Evolutionary conservation across 768 basidiomycete genomes (phyloP).

Genomic region (Melanogaster broomeanus): DNA sequence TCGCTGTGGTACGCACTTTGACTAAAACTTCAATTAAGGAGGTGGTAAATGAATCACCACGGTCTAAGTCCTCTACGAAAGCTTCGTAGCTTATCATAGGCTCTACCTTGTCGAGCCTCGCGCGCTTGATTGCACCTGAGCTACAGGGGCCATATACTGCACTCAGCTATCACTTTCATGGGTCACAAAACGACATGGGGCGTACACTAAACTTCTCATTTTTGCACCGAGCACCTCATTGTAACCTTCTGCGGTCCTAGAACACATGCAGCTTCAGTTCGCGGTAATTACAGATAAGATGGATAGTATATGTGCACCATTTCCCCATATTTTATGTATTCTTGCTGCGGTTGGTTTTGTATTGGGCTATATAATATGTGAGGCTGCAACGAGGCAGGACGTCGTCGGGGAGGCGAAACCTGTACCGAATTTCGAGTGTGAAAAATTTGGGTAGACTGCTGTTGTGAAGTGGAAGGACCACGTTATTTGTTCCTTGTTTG

Average conservation of each 20-base stretch:
- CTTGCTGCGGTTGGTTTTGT: constrained; percentile 3
- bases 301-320: constrained; percentile 49
- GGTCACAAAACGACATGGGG: constrained; percentile 1
- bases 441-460: constrained; percentile 1
- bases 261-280: neutral
- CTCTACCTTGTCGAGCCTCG: constrained; percentile 63
- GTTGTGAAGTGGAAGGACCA: constrained; percentile 9
- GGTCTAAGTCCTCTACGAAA: constrained; percentile 76
- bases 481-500: constrained; percentile 18
- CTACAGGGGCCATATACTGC: constrained; percentile 34
- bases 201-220: constrained; percentile 79
- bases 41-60: constrained; percentile 79
- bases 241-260: constrained; percentile 69
- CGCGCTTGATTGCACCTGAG: constrained; percentile 70
- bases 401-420: constrained; percentile 11
- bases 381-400: constrained; percentile 27
- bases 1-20: constrained; percentile 51
- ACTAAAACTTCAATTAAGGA: constrained; percentile 75
- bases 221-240: constrained; percentile 76
- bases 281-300: neutral
- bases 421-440: constrained; percentile 3
- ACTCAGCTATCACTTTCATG: constrained; percentile 3
- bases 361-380: neutral
- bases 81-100: constrained; percentile 69
- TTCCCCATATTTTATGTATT: constrained; percentile 56